These are phyloP conservation scores for Inga laurina DNA, from an alignment of 306 rosid genomes.

Conservation along the genomic window DNA sequence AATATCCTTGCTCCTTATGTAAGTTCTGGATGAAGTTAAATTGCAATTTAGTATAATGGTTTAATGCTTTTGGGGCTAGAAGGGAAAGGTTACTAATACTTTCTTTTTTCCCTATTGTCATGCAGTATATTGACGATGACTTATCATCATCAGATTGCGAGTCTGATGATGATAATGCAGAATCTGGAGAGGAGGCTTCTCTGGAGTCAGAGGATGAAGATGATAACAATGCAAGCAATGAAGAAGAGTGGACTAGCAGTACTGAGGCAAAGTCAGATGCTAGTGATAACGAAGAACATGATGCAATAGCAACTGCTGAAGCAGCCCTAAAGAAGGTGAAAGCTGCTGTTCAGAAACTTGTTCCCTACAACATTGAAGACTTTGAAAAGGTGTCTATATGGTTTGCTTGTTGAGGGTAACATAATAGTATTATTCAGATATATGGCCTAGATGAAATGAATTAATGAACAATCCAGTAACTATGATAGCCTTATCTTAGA, in stretches of 20 bases:
- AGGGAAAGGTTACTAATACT: constrained; percentile 4
- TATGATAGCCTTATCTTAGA: background rate
- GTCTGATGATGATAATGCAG: constrained; percentile 73
- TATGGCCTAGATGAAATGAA: constrained; percentile 12
- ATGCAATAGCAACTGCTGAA: constrained; percentile 66
- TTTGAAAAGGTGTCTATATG: constrained; percentile 59
- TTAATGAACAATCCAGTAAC: constrained; percentile 13
- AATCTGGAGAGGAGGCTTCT: constrained; percentile 65
- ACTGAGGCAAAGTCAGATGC: constrained; percentile 71
- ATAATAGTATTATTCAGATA: background rate
- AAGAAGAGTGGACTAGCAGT: constrained; percentile 86
- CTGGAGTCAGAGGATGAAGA: constrained; percentile 80
- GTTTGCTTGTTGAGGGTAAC: constrained; percentile 17
- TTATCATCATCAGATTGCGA: constrained; percentile 66
- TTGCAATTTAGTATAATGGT: background rate
- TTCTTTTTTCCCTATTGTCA: constrained; percentile 28
- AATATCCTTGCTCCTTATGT: constrained; percentile 91
- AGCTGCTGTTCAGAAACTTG: constrained; percentile 79
- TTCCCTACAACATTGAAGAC: constrained; percentile 61
- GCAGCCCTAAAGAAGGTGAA: constrained; percentile 83
- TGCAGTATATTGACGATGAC: constrained; percentile 90
- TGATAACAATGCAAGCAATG: constrained; percentile 68
- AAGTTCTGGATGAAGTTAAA: constrained; percentile 36
- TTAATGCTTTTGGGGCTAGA: background rate
- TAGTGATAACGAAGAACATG: constrained; percentile 80